Evolutionary conservation across 2,329 filamentous ascomycete species (phyloP), one percentile per base, ranked within the genome.

Genomic region (Venturia oleaginea): DNA sequence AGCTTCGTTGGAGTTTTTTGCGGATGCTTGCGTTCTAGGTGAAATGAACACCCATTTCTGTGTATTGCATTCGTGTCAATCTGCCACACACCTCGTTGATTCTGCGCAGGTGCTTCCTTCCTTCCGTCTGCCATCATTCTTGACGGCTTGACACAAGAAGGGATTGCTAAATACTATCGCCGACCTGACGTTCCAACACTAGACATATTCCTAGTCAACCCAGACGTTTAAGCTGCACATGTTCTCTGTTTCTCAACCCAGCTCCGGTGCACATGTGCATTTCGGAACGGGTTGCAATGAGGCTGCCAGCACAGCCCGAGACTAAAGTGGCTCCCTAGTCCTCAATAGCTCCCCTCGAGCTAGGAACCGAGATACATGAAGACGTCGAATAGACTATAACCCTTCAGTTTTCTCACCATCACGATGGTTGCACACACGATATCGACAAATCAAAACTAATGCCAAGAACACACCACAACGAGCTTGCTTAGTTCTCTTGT

Each of bases 11-110:
- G 15, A 22, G 22, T 34, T 19, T 34, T 57, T 57, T 15, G 27
- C 51, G 51, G 27, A 34, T 34, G 51, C 27, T 22, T 57, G 27
- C 51, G 30, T 57, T 57, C 30, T 57, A 57, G 51, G 51, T 57
- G 2, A 57, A 34, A 34, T 57, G 30, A 57, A 57, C 51, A 34
- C 34, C 30, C 51, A 34, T 1, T 34, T 57, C 27, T 22, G 27
- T 57, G 27, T n/a, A 10, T 32, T 34, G 30, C 5, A 8, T n/a
- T 32, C 30, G 15, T 22, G 27, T 34, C 51, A 57, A 34, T 27
- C 19, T 32, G 51, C 30, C 13, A n/a, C 15, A 15, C 5, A 32
- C 19, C 6, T 34, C 46, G 8, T 57, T 57, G 51, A 57, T 57
- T 27, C n/a, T 57, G 30, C 51, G 17, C 51, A 57, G 51, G 24